These are phyloP conservation scores for Tilletia walkeri DNA, from an alignment of 1,284 basidiomycete genomes.

Conservation along the genomic window DNA sequence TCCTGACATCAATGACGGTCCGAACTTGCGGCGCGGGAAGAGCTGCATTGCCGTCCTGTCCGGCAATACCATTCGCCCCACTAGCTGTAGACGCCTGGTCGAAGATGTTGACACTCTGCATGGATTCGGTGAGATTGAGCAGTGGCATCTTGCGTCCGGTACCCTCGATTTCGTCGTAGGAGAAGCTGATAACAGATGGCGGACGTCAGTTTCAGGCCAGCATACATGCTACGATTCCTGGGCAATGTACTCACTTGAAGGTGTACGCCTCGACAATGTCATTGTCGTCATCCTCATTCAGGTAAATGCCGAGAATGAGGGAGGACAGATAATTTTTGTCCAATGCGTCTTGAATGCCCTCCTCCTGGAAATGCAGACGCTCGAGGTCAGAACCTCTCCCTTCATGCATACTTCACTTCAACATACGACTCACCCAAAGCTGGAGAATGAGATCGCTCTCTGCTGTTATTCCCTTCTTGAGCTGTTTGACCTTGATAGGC, in stretches of 20 bases:
- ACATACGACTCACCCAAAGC: conserved; percentile 1
- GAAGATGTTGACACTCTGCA: conserved; percentile 12
- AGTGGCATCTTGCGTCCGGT: conserved; percentile 6
- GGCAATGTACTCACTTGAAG: conserved; percentile 18
- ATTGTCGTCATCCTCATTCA: conserved; percentile 5
- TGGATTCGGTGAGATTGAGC: conserved; percentile 10
- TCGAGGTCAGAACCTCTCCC: background rate
- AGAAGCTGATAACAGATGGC: conserved; percentile 8
- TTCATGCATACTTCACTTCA: background rate
- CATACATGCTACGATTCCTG: too few relatives aligned
- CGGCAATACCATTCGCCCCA: background rate
- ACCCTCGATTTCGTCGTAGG: conserved; percentile 4
- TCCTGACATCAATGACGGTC: background rate
- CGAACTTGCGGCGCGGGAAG: background rate
- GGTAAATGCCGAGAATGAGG: conserved; percentile 17
- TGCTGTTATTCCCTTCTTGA: background rate
- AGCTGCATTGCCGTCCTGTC: too few relatives aligned
- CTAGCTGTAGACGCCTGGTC: conserved; percentile 2
- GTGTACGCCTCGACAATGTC: conserved; percentile 19
- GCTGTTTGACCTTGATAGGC: conserved; percentile 18
- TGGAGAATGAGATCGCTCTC: conserved; percentile 17
- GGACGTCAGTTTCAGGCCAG: background rate
- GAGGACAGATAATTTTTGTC: conserved; percentile 20
- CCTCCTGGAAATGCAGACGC: background rate
- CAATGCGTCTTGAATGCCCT: conserved; percentile 19